Evolutionary conservation across 1,139 yeast genomes (phyloP).

Genomic region (Geotrichum candidum): DNA sequence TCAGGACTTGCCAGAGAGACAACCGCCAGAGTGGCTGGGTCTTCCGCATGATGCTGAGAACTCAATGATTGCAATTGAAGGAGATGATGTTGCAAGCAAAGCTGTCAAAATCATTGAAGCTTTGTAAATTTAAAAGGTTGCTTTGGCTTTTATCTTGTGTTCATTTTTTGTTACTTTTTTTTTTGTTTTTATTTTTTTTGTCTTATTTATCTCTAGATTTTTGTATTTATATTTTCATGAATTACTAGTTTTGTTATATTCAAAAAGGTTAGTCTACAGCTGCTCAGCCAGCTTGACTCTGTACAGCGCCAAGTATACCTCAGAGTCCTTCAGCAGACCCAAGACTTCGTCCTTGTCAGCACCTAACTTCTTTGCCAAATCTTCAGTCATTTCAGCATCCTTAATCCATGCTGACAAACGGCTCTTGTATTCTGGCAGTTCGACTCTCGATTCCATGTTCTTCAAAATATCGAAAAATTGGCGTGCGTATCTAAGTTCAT

Average conservation of each 20-base stretch:
- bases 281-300: constrained; percentile 14
- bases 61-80: constrained; percentile 28
- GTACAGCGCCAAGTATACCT: constrained; percentile 18
- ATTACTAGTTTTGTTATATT: background rate
- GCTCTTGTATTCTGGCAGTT: background rate
- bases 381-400: constrained; percentile 11
- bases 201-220: constrained; percentile 3
- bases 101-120: constrained; percentile 8
- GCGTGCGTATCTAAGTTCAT: constrained; percentile 24
- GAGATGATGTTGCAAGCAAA: constrained; percentile 17
- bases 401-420: constrained; percentile 16
- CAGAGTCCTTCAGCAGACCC: constrained; percentile 37
- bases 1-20: constrained; percentile 46
- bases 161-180: background rate
- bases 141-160: background rate
- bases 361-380: background rate
- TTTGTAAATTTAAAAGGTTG: background rate
- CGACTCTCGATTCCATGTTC: background rate
- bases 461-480: constrained; percentile 4
- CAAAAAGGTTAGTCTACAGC: constrained; percentile 4
- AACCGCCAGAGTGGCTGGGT: constrained; percentile 62
- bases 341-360: constrained; percentile 32
- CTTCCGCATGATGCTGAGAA: constrained; percentile 44
- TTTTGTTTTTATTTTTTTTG: background rate
- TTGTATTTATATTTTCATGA: background rate